A percentile compares a stretch with the other conserved stretches of the same genome.
Conservation (phyloP, 768 basidiomycete species). For the Termitomyces bulborhizus region DNA sequence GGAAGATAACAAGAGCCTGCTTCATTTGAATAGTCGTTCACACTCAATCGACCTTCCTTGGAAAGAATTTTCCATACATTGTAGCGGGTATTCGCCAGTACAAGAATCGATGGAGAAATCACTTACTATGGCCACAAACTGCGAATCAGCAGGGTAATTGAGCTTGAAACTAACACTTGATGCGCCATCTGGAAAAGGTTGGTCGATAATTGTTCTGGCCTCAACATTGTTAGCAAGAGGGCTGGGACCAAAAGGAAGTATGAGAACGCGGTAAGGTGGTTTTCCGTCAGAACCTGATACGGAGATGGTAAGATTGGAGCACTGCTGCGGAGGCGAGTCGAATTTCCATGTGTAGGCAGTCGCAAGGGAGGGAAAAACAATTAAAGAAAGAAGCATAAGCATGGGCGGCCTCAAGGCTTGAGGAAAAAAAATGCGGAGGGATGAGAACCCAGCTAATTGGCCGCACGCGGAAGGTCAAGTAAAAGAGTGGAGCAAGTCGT, state of each 20-base stretch:
- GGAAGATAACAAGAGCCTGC: background rate
- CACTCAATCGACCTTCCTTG: background rate
- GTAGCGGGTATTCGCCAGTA: background rate
- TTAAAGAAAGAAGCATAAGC: constrained; percentile 19
- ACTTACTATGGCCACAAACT: constrained; percentile 75
- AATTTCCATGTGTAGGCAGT: constrained; percentile 43
- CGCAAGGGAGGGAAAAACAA: constrained; percentile 22
- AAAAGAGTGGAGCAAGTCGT: constrained; percentile 5
- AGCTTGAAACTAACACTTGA: constrained; percentile 47
- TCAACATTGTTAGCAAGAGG: constrained; percentile 60
- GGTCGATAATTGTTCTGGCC: constrained; percentile 51
- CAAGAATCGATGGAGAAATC: background rate
- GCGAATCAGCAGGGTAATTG: constrained; percentile 59
- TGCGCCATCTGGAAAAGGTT: constrained; percentile 39
- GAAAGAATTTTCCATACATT: background rate
- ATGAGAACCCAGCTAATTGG: background rate
- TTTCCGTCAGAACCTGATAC: constrained; percentile 49
- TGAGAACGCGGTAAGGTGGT: constrained; percentile 62
- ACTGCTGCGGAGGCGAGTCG: constrained; percentile 51
- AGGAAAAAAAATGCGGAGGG: background rate
- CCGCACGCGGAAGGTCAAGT: background rate
- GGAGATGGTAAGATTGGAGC: constrained; percentile 53
- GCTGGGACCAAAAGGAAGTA: constrained; percentile 62
- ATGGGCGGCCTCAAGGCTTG: constrained; percentile 3
- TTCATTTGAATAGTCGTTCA: background rate